These are phyloP conservation scores for Komagataella pseudopastoris DNA, from an alignment of 805 yeast genomes.

Conservation along the genomic window DNA sequence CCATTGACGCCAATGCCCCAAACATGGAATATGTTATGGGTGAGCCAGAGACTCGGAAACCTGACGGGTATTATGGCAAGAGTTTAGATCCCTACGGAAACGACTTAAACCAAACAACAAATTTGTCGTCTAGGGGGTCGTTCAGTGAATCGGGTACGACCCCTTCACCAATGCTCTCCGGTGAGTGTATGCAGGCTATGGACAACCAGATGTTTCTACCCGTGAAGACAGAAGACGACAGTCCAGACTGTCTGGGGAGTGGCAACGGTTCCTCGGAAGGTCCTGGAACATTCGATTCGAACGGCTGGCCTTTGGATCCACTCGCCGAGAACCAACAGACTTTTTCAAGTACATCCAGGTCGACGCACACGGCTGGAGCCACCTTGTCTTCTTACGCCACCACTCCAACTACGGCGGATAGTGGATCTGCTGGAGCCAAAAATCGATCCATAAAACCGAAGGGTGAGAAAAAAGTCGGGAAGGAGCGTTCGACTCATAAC, in stretches of 20 bases:
- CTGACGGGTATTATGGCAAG: neutral
- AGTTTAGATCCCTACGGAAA: neutral
- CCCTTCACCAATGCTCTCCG: neutral
- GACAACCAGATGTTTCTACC: neutral
- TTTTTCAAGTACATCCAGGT: neutral
- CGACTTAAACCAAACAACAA: neutral
- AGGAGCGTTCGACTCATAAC: constrained; percentile 55
- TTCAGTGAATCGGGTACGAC: neutral
- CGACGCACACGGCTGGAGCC: neutral
- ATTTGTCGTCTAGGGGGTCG: neutral
- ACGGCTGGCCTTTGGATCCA: neutral
- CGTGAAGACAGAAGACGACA: neutral
- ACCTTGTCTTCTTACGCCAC: neutral
- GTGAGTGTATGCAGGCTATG: neutral
- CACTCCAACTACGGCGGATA: neutral
- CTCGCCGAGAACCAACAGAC: neutral
- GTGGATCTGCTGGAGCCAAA: neutral
- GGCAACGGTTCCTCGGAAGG: neutral
- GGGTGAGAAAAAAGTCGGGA: constrained; percentile 24
- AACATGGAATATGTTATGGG: neutral
- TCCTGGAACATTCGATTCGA: neutral
- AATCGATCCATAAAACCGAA: neutral
- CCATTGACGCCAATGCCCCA: neutral
- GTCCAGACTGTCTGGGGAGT: neutral
- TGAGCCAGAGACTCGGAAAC: neutral